Conservation (phyloP, 1,284 basidiomycete genomes). For the Hymenochaete sp. region DNA sequence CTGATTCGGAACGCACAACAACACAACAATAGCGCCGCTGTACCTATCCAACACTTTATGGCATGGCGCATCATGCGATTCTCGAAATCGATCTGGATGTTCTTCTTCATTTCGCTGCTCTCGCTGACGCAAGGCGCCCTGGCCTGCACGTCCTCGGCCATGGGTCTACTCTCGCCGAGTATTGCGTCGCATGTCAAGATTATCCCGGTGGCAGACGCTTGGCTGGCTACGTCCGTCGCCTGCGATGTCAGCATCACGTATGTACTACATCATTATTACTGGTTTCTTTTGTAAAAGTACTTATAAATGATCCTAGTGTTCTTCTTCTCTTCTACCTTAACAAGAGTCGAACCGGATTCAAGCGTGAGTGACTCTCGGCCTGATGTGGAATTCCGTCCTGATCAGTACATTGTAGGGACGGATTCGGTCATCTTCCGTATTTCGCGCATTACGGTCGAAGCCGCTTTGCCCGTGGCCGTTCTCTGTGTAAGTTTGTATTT, state of each 20-base stretch:
- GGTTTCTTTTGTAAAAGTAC: neutral
- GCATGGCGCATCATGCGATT: constrained; percentile 28
- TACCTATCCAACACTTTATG: constrained; percentile 29
- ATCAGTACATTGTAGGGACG: constrained; percentile 7
- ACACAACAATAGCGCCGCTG: constrained; percentile 28
- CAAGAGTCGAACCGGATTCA: constrained; percentile 15
- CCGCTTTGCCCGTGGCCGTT: constrained; percentile 9
- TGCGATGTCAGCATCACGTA: constrained; percentile 20
- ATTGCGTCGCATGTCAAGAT: constrained; percentile 18
- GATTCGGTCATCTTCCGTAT: constrained; percentile 14
- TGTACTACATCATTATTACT: constrained; percentile 7
- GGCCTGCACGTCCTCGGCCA: constrained; percentile 16
- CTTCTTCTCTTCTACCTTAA: constrained; percentile 12
- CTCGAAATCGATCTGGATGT: constrained; percentile 23
- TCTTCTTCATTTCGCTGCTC: constrained; percentile 21
- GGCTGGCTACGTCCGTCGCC: constrained; percentile 18
- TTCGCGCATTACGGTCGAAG: constrained; percentile 11
- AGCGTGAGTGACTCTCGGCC: no score
- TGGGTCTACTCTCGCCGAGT: constrained; percentile 20
- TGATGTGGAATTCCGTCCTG: neutral
- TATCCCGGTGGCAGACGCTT: constrained; percentile 20
- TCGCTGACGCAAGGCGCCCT: constrained; percentile 23
- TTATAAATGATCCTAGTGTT: neutral
- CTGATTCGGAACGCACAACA: no score
- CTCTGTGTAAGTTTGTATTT: constrained; percentile 8